These are phyloP conservation scores for Colletotrichum eleusines DNA, from an alignment of 2,329 filamentous ascomycete species.

Conservation along the genomic window DNA sequence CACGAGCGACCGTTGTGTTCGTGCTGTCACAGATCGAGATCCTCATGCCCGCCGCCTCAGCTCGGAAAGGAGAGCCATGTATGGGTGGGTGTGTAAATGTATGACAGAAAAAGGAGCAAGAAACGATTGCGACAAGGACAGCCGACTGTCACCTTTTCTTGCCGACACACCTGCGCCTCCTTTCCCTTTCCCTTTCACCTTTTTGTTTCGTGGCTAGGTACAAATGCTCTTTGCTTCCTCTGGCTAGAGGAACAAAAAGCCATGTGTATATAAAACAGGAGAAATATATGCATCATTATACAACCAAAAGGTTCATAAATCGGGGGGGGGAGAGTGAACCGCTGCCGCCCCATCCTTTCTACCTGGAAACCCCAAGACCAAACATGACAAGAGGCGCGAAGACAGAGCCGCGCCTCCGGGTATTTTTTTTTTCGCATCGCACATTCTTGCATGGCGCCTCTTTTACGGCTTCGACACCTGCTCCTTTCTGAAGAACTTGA, in stretches of 20 bases:
- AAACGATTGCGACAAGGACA: neutral
- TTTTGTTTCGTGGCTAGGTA: slow-evolving; percentile 1
- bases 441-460: slow-evolving; percentile 14
- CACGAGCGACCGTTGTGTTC: neutral
- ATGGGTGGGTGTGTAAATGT: no score
- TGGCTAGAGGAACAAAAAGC: slow-evolving; percentile 27
- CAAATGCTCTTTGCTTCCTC: slow-evolving; percentile 6
- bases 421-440: slow-evolving; percentile 40
- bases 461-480: slow-evolving; percentile 65
- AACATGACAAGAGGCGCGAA: slow-evolving; percentile 36
- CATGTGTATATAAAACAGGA: slow-evolving; percentile 30
- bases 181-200: neutral
- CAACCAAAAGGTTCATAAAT: slow-evolving; percentile 38
- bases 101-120: neutral
- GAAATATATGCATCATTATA: slow-evolving; percentile 40
- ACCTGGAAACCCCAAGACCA: slow-evolving; percentile 27
- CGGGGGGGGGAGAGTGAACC: slow-evolving; percentile 31
- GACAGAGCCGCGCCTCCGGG: slow-evolving; percentile 15
- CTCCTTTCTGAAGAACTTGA: slow-evolving; percentile 69
- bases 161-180: slow-evolving; percentile 5
- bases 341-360: slow-evolving; percentile 6
- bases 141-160: neutral
- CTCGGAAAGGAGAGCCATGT: neutral
- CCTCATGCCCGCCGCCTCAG: slow-evolving; percentile 8
- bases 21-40: neutral